These are phyloP conservation scores for Botrytis medusae DNA, from an alignment of 2,329 filamentous ascomycete genomes.

Conservation along the genomic window DNA sequence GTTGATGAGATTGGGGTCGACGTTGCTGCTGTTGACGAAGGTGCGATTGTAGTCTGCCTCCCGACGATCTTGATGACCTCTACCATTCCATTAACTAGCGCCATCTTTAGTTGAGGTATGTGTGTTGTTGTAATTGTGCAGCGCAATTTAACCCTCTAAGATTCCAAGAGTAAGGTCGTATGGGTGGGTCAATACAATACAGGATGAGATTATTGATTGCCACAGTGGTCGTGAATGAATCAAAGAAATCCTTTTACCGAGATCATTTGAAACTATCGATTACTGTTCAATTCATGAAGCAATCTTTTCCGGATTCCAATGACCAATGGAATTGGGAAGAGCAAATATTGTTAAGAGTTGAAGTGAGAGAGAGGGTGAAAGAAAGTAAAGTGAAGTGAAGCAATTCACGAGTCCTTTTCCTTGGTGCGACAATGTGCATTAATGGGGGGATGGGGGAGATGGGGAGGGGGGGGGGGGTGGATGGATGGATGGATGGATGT, in stretches of 20 bases:
- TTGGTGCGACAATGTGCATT: not conserved
- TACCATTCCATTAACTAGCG: conserved; percentile 33
- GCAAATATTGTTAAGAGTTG: not conserved
- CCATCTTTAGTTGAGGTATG: conserved; percentile 28
- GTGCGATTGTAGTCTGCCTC: conserved; percentile 26
- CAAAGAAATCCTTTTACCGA: not conserved
- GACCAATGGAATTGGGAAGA: not conserved
- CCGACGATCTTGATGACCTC: conserved; percentile 34
- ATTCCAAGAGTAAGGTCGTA: not conserved
- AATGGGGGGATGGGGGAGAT: not conserved
- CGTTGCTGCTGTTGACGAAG: conserved; percentile 11
- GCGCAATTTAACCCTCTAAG: not conserved
- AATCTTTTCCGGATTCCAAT: not conserved
- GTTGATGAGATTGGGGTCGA: conserved; percentile 15
- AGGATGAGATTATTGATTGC: conserved; percentile 6
- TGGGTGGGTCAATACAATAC: not conserved
- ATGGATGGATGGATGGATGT: not conserved
- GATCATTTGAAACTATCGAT: conserved; percentile 10
- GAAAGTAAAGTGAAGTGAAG: not conserved
- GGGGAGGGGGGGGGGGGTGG: not conserved
- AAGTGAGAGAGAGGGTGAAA: not conserved
- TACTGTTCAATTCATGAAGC: not conserved
- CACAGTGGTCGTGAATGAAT: conserved; percentile 16
- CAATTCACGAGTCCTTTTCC: conserved; percentile 4
- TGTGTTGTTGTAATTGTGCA: not conserved